Evolutionary conservation across 331 rosid species (phyloP).

Genomic region (Erythrophleum ivorense): DNA sequence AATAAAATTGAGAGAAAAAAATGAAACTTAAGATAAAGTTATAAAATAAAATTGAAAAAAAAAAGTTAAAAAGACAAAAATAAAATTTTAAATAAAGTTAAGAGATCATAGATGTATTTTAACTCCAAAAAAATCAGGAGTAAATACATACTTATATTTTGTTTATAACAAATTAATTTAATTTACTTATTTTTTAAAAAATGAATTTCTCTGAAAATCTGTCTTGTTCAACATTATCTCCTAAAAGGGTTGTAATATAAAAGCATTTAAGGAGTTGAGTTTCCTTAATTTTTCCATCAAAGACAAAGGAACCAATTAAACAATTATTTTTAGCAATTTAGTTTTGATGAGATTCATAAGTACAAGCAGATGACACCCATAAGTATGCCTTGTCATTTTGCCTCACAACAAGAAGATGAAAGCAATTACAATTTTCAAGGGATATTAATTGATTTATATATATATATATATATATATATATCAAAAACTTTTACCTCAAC

Average conservation of each 20-base stretch:
- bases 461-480: not conserved
- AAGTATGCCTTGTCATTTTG: constrained; percentile 28
- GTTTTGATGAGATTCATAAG: not conserved
- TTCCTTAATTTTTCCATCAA: not conserved
- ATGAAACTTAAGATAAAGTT: no score
- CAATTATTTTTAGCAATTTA: not conserved
- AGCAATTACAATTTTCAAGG: constrained; percentile 2
- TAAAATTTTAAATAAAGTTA: no score
- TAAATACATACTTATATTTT: no score
- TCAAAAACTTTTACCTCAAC: not conserved
- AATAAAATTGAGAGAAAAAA: no score
- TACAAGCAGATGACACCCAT: not conserved
- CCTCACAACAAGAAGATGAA: not conserved
- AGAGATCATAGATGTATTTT: no score
- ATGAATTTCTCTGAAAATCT: not conserved
- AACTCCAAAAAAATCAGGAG: no score
- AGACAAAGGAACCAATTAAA: constrained; percentile 1
- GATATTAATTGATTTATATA: not conserved
- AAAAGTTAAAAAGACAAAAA: no score
- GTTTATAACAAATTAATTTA: no score
- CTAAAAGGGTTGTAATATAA: not conserved
- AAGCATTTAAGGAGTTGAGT: no score
- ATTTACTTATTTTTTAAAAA: no score
- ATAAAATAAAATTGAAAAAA: no score
- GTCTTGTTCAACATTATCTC: constrained; percentile 37